Evolutionary conservation across 1,139 yeast genomes (phyloP).

Genomic region (Yamadazyma blattariae): DNA sequence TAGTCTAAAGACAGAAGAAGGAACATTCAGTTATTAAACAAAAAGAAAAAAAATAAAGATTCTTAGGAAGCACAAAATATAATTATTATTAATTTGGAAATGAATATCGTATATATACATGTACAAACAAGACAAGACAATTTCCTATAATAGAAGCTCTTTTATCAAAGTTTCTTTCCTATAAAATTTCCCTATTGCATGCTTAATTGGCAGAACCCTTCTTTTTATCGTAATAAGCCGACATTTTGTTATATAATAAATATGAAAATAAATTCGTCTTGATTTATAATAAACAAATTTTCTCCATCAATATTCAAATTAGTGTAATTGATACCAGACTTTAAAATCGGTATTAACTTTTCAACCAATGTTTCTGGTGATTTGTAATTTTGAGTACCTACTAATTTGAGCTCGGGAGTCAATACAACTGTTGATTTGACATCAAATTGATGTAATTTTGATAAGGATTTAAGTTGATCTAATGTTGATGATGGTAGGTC

Average conservation of each 20-base stretch:
- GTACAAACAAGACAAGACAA: conserved; percentile 1
- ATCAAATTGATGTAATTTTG: conserved; percentile 2
- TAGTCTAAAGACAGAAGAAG: background rate
- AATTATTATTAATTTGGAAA: conserved; percentile 4
- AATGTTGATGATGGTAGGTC: background rate
- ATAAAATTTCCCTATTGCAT: too few species aligned
- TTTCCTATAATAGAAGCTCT: too few species aligned
- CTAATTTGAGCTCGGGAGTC: conserved; percentile 1
- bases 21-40: too few species aligned
- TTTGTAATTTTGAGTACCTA: background rate
- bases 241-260: conserved; percentile 5
- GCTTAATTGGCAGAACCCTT: too few species aligned
- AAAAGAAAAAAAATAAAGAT: background rate
- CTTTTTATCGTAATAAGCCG: too few species aligned
- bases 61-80: conserved; percentile 2
- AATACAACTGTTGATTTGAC: conserved; percentile 3
- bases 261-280: conserved; percentile 10
- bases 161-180: too few species aligned
- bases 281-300: conserved; percentile 7
- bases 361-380: conserved; percentile 1
- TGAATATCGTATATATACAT: conserved; percentile 2
- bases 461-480: too few species aligned
- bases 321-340: conserved; percentile 9
- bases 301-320: conserved; percentile 6
- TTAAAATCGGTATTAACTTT: conserved; percentile 7